A percentile compares a stretch with the other conserved stretches of the same genome.
These are phyloP conservation scores for Leishmania martiniquensis DNA, from an alignment of 208 protist genomes.

Conservation along the genomic window DNA sequence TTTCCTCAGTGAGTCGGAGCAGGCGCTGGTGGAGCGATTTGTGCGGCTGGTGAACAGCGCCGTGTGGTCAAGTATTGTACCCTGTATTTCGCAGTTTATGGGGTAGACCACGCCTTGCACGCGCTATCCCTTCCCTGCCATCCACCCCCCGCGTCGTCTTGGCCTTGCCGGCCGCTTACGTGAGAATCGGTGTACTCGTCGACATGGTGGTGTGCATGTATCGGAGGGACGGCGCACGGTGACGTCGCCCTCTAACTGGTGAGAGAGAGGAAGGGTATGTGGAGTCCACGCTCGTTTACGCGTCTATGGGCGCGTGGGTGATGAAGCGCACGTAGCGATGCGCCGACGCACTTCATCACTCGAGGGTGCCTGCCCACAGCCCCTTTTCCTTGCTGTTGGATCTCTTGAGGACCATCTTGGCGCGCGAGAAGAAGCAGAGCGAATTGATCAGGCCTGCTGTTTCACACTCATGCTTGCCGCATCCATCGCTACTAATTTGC, in stretches of 20 bases:
- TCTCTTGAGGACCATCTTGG: background rate
- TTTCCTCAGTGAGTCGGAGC: constrained; percentile 26
- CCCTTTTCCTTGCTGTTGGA: too few species aligned
- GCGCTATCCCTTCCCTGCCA: background rate
- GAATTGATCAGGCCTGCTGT: background rate
- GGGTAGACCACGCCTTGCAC: background rate
- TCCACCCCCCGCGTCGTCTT: too few species aligned
- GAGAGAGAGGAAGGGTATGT: background rate
- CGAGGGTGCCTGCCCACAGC: too few species aligned
- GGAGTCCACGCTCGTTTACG: background rate
- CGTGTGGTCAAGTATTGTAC: constrained; percentile 34
- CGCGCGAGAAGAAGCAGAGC: background rate
- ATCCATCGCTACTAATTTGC: background rate
- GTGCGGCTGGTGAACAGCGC: constrained; percentile 31
- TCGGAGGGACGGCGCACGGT: background rate
- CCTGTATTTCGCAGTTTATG: constrained; percentile 17
- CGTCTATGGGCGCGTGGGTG: background rate
- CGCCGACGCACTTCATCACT: background rate
- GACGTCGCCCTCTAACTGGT: background rate
- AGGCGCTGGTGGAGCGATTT: constrained; percentile 32
- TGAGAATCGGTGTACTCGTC: background rate
- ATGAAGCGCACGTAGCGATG: background rate
- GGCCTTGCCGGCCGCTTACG: background rate
- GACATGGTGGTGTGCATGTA: background rate
- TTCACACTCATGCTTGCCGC: background rate